Evolutionary conservation across 1,139 yeast species (phyloP).

Genomic region (Geotrichum klebahnii): DNA sequence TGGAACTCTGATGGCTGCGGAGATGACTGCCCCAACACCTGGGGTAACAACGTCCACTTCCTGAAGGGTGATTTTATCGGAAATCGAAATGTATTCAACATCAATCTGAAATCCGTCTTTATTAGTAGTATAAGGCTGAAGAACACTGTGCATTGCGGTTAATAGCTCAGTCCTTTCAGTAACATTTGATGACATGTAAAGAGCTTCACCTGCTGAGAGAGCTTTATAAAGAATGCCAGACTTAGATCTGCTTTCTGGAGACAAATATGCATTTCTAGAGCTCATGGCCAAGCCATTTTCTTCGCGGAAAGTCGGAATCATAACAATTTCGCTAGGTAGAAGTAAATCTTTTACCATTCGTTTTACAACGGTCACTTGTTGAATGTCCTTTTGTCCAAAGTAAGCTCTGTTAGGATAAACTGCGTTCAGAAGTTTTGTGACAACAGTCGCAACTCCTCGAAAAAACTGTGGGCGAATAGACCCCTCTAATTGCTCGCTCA

Average conservation of each 20-base stretch:
- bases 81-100: constrained; percentile 75
- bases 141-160: constrained; percentile 27
- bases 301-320: constrained; percentile 71
- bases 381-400: constrained; percentile 95
- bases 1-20: constrained; percentile 61
- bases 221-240: constrained; percentile 59
- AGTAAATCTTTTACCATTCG: constrained; percentile 72
- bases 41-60: constrained; percentile 51
- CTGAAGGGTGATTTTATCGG: constrained; percentile 58
- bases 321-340: constrained; percentile 57
- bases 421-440: constrained; percentile 74
- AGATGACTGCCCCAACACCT: constrained; percentile 54
- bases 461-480: constrained; percentile 83
- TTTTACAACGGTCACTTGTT: constrained; percentile 79
- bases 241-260: constrained; percentile 47
- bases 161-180: constrained; percentile 40
- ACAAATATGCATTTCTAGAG: constrained; percentile 78
- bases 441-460: constrained; percentile 94
- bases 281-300: constrained; percentile 79
- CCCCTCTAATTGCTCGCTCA: constrained; percentile 86
- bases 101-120: constrained; percentile 39
- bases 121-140: constrained; percentile 33
- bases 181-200: constrained; percentile 32
- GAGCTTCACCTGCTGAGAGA: constrained; percentile 46
- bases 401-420: constrained; percentile 71